Conservation (phyloP, 345 rosid species). For the Lepidium didymum region DNA sequence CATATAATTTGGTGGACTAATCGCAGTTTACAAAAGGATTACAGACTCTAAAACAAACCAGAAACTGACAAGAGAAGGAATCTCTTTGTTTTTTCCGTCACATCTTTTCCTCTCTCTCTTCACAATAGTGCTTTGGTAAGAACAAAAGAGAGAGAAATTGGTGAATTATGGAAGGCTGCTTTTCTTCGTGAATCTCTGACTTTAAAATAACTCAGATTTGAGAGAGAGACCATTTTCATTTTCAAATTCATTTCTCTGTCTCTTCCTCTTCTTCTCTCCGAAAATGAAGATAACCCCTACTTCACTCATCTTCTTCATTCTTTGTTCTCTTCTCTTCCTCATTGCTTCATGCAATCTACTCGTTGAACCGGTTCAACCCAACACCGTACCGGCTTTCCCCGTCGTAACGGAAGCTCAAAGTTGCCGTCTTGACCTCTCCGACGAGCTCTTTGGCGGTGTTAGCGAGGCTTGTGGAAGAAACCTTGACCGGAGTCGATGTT, state of each 20-base stretch:
- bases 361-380: conserved; percentile 49
- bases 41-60: conserved; percentile 25
- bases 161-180: conserved; percentile 25
- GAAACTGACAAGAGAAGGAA: conserved; percentile 30
- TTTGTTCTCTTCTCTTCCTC: conserved; percentile 11
- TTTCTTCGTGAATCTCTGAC: conserved; percentile 11
- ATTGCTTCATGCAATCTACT: conserved; percentile 42
- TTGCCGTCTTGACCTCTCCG: conserved; percentile 88
- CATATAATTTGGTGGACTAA: conserved; percentile 9
- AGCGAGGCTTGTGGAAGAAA: conserved; percentile 74
- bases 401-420: conserved; percentile 54
- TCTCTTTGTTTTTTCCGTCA: conserved; percentile 20
- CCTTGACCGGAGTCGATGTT: conserved; percentile 90
- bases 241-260: not conserved
- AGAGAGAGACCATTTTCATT: not conserved
- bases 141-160: conserved; percentile 25
- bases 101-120: conserved; percentile 16
- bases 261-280: not conserved
- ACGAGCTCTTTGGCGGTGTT: conserved; percentile 95
- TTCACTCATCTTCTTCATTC: conserved; percentile 6
- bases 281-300: conserved; percentile 10
- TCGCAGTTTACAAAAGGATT: conserved; percentile 11
- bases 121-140: conserved; percentile 13
- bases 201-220: conserved; percentile 7
- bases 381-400: conserved; percentile 88